Percentiles rank a stretch among this genome's conserved stretches.
Conservation (phyloP, 768 basidiomycete genomes). For the Agrocybe pediades region DNA sequence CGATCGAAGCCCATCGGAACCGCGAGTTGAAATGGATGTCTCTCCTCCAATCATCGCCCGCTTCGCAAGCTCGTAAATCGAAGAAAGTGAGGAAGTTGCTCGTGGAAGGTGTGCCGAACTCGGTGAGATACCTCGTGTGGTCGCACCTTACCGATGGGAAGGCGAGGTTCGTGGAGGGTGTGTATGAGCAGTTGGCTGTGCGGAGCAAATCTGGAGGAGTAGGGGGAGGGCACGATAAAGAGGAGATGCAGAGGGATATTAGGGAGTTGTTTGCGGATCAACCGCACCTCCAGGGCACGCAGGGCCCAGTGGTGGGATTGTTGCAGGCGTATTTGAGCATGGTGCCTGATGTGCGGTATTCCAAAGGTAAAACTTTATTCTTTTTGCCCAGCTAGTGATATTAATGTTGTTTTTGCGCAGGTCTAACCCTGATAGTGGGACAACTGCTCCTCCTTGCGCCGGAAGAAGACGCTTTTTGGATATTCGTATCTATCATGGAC, state of each 20-base stretch:
- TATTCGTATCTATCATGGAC: slow-evolving; percentile 86
- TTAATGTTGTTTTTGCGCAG: slow-evolving; percentile 32
- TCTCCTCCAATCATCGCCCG: slow-evolving; percentile 52
- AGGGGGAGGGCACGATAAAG: slow-evolving; percentile 47
- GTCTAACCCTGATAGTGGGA: slow-evolving; percentile 69
- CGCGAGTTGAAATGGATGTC: slow-evolving; percentile 80
- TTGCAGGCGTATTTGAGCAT: slow-evolving; percentile 78
- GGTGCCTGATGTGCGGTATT: slow-evolving; percentile 82
- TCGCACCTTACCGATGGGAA: slow-evolving; percentile 78
- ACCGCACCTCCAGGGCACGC: slow-evolving; percentile 56
- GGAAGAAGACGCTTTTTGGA: slow-evolving; percentile 92
- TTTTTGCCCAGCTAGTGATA: neutral
- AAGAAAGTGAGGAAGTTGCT: slow-evolving; percentile 79
- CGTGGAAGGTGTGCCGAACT: slow-evolving; percentile 79
- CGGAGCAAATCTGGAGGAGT: slow-evolving; percentile 23
- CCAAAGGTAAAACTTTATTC: slow-evolving; percentile 44
- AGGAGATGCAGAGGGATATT: slow-evolving; percentile 63
- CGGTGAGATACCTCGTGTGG: slow-evolving; percentile 86
- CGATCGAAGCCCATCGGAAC: slow-evolving; percentile 68
- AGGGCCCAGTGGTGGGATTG: slow-evolving; percentile 57
- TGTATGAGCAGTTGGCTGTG: slow-evolving; percentile 65
- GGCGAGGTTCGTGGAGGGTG: slow-evolving; percentile 64
- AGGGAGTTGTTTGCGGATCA: slow-evolving; percentile 56
- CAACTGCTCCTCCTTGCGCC: slow-evolving; percentile 75
- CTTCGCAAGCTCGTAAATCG: slow-evolving; percentile 70